These are phyloP conservation scores for Polyplosphaeria fusca DNA, from an alignment of 495 filamentous ascomycete genomes.

Conservation along the genomic window DNA sequence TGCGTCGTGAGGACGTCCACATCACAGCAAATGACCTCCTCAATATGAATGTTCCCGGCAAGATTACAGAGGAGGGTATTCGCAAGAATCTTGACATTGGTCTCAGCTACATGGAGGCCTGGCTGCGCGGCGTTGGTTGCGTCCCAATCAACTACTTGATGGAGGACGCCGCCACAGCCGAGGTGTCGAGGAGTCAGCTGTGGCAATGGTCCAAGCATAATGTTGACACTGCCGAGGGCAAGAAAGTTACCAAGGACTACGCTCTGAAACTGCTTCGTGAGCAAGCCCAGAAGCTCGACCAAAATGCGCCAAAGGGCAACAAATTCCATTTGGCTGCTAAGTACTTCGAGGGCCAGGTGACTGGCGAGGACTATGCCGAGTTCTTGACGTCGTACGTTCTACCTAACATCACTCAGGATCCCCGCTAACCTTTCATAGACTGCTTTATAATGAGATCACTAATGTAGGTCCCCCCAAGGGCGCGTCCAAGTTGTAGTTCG, in stretches of 20 bases:
- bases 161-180: constrained; percentile 97
- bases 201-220: constrained; percentile 96
- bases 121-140: constrained; percentile 91
- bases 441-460: constrained; percentile 96
- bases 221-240: constrained; percentile 81
- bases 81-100: constrained; percentile 98
- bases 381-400: constrained; percentile 78
- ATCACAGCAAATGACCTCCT: constrained; percentile 87
- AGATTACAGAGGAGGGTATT: constrained; percentile 93
- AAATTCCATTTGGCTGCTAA: constrained; percentile 87
- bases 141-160: constrained; percentile 99
- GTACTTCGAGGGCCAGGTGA: constrained; percentile 91
- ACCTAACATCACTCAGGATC: background rate
- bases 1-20: constrained; percentile 83
- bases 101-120: constrained; percentile 97
- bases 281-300: constrained; percentile 70
- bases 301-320: constrained; percentile 81
- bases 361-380: constrained; percentile 94
- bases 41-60: constrained; percentile 96
- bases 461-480: constrained; percentile 59
- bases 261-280: constrained; percentile 82
- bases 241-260: constrained; percentile 88
- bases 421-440: constrained; percentile 44
- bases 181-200: constrained; percentile 86
- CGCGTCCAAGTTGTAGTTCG: constrained; percentile 73